Evolutionary conservation across 1,139 yeast species (phyloP).

Genomic region (Kodamaea fungicola): DNA sequence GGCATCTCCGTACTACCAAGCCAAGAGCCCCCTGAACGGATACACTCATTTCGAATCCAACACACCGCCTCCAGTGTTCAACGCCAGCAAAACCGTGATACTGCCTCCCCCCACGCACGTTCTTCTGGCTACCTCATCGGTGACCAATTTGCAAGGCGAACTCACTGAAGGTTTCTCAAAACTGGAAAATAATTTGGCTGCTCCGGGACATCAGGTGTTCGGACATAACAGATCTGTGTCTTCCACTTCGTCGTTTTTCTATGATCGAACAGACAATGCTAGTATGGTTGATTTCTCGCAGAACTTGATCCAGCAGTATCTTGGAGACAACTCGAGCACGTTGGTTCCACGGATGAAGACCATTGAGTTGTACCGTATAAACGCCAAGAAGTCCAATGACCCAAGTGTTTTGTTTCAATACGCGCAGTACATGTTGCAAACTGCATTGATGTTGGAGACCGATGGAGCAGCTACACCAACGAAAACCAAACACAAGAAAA

Average conservation of each 20-base stretch:
- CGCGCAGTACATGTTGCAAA: conserved; percentile 87
- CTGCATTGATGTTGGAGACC: conserved; percentile 61
- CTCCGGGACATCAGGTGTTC: conserved; percentile 13
- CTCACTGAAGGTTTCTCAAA: conserved; percentile 16
- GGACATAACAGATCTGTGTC: conserved; percentile 40
- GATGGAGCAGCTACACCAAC: conserved; percentile 6
- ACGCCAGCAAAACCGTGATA: conserved; percentile 7
- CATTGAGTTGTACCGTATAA: conserved; percentile 80
- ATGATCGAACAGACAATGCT: conserved; percentile 33
- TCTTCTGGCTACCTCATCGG: conserved; percentile 37
- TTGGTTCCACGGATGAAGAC: conserved; percentile 81
- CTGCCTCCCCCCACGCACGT: conserved; percentile 31
- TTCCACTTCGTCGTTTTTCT: conserved; percentile 35
- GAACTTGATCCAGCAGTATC: conserved; percentile 44
- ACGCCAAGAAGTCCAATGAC: conserved; percentile 81
- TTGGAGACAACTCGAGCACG: conserved; percentile 49
- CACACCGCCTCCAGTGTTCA: conserved; percentile 16
- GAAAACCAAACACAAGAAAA: conserved; percentile 13
- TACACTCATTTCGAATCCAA: conserved; percentile 9
- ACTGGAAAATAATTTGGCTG: conserved; percentile 28
- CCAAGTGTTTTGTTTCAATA: conserved; percentile 84
- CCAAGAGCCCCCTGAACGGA: conserved; percentile 2
- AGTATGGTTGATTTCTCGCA: conserved; percentile 42
- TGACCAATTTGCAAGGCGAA: conserved; percentile 26
- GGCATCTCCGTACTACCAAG: not conserved